A percentile compares a stretch with the other conserved stretches of the same genome.
Conservation (phyloP, 2,329 filamentous ascomycete genomes). For the Cryphonectria naterciae region DNA sequence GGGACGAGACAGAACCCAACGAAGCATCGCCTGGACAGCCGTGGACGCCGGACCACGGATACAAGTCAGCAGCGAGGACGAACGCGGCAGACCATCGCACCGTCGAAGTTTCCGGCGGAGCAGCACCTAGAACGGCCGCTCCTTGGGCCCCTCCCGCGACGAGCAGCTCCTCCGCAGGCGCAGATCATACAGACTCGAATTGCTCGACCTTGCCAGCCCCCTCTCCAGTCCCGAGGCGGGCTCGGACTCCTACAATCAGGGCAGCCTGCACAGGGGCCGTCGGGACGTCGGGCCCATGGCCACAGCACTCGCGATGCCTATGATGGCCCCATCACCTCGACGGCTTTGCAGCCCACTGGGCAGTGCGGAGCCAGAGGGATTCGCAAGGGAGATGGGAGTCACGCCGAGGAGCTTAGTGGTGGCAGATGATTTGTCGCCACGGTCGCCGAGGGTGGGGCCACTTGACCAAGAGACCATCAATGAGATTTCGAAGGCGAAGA, state of each 20-base stretch:
- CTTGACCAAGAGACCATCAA: conserved; percentile 14
- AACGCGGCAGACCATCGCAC: neutral
- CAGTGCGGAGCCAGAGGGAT: neutral
- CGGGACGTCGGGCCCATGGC: neutral
- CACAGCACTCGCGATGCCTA: conserved; percentile 11
- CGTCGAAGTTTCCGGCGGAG: conserved; percentile 10
- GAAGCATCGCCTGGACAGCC: neutral
- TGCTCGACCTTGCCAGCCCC: neutral
- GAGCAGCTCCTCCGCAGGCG: neutral
- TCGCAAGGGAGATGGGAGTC: conserved; percentile 6
- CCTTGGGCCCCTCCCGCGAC: neutral
- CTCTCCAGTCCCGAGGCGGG: neutral
- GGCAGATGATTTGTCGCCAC: conserved; percentile 29
- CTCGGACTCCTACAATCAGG: neutral
- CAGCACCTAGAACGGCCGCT: conserved; percentile 16
- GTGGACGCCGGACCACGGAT: neutral
- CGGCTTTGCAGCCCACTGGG: neutral
- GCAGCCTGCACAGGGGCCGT: neutral
- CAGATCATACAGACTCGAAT: conserved; percentile 1
- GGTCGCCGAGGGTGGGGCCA: conserved; percentile 16
- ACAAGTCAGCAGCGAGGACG: neutral
- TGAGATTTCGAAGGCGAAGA: neutral
- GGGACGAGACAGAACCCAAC: neutral
- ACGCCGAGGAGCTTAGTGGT: neutral
- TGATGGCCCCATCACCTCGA: neutral